These are phyloP conservation scores for Botryotinia globosa DNA, from an alignment of 2,329 filamentous ascomycete genomes.

Conservation along the genomic window DNA sequence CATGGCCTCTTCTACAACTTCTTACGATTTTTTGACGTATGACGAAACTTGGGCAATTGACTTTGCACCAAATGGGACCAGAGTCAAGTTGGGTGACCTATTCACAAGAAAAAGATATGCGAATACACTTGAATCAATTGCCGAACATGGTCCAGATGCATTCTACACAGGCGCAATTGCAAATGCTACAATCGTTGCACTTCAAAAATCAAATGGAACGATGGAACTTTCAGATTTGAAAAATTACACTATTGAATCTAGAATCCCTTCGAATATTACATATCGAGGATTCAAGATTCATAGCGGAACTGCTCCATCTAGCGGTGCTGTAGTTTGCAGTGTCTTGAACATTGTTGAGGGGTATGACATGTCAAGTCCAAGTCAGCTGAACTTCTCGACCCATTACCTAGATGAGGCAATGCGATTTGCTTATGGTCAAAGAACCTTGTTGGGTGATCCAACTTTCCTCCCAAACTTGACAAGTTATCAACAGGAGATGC, in stretches of 20 bases:
- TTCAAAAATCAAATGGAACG: slow-evolving; percentile 71
- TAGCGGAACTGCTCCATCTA: slow-evolving; percentile 69
- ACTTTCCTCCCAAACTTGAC: slow-evolving; percentile 56
- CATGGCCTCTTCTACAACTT: slow-evolving; percentile 43
- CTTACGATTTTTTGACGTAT: slow-evolving; percentile 66
- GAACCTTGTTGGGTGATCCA: slow-evolving; percentile 62
- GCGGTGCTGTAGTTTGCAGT: slow-evolving; percentile 71
- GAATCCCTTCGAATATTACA: slow-evolving; percentile 60
- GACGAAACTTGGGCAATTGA: slow-evolving; percentile 81
- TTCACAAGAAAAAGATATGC: slow-evolving; percentile 82
- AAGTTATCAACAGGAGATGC: slow-evolving; percentile 53
- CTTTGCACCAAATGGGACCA: slow-evolving; percentile 79
- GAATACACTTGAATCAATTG: slow-evolving; percentile 74
- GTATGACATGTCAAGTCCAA: slow-evolving; percentile 61
- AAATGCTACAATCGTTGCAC: slow-evolving; percentile 65
- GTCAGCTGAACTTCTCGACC: slow-evolving; percentile 57
- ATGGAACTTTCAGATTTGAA: slow-evolving; percentile 79
- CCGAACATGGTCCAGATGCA: slow-evolving; percentile 65
- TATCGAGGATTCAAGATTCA: slow-evolving; percentile 71
- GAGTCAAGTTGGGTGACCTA: slow-evolving; percentile 68
- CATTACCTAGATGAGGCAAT: slow-evolving; percentile 67
- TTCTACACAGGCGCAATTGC: slow-evolving; percentile 75
- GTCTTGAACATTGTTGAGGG: slow-evolving; percentile 75
- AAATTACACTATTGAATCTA: slow-evolving; percentile 66
- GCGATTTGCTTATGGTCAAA: slow-evolving; percentile 62